Base-by-base conservation (phyloP, 140 eudicot species). In the Ambrosia hybrid region DNA sequence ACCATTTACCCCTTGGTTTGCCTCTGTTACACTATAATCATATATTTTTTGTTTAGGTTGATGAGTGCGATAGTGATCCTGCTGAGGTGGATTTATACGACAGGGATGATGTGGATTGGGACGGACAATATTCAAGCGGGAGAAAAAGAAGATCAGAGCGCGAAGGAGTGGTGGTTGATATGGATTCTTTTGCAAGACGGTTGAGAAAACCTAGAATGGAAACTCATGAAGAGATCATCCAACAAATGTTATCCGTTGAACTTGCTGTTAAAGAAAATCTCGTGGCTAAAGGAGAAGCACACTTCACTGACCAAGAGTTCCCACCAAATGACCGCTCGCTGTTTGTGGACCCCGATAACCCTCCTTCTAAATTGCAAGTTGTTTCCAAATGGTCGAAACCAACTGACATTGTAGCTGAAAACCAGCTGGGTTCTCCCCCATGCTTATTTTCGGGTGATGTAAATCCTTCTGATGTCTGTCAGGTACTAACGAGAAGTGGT, bases 41-140 rank as follows among this genome's bases (percentile, higher is more conserved):
- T 65, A 43, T 4, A 38, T 71, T 16, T n/a, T 15, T 57, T 60
- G 37, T 30, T 45, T 73, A 93, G 98, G 96, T 86, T 78, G 96
- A 94, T 62, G 99, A 86, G 57, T 94, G 99, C 97, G 99, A 94
- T 64, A 94, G 99, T 64, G 99, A 90, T 76, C 99, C 97, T 43
- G 99, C 97, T 51, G 99, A 90, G 45, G 99, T 94, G 60, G 99
- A 94, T 84, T 83, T 94, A 48, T 94, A 88, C 38, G 99, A 94
- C 57, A 79, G 97, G 73, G 99, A 94, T 63, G 99, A 93, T 70
- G 94, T 90, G 9, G 99, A 94, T 49, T 94, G 96, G 97, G 99
- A 94, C 58, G 99, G 99, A 8, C 99, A 94, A 45, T 94, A 94
- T 76, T 94, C 99, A 11, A 94, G 99, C 64, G 99, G 99, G 51